phyloP scores from a whole-genome alignment of 129 eudicot species.

The Pittosporum tobira region DNA sequence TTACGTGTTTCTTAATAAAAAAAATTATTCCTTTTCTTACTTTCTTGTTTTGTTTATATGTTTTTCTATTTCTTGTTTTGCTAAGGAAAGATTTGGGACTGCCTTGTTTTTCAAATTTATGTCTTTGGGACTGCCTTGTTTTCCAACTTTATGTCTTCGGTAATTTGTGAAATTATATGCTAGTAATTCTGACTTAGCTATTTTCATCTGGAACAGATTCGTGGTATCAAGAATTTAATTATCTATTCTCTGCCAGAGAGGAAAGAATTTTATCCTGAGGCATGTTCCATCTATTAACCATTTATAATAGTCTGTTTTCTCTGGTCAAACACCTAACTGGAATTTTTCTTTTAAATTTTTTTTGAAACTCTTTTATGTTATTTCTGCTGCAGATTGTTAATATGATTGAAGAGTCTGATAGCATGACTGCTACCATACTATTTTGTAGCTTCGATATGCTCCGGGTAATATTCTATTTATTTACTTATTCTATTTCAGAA shows the following conservation, averaged over 20 bases:
- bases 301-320: neutral
- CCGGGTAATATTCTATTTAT: slow-evolving; percentile 34
- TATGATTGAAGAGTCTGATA: slow-evolving; percentile 71
- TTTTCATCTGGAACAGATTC: slow-evolving; percentile 41
- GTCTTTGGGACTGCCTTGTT: neutral
- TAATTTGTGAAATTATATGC: neutral
- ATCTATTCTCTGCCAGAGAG: slow-evolving; percentile 89
- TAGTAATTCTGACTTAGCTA: neutral
- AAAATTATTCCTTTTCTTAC: neutral
- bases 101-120: slow-evolving; percentile 1
- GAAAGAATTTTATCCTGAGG: slow-evolving; percentile 95
- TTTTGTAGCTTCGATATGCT: slow-evolving; percentile 72
- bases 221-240: slow-evolving; percentile 77
- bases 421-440: slow-evolving; percentile 70
- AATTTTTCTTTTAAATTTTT: neutral
- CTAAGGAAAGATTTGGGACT: neutral
- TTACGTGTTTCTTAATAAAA: no score
- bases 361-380: neutral
- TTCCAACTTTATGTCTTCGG: neutral
- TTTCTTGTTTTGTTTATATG: neutral
- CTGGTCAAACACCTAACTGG: neutral
- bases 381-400: slow-evolving; percentile 63
- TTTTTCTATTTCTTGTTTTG: neutral
- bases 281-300: slow-evolving; percentile 16
- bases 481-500: neutral